Evolutionary conservation across 176 grass and related monocot genomes (phyloP), one percentile per base, ranked within the genome.

Genomic region (Puccinellia tenuiflora): DNA sequence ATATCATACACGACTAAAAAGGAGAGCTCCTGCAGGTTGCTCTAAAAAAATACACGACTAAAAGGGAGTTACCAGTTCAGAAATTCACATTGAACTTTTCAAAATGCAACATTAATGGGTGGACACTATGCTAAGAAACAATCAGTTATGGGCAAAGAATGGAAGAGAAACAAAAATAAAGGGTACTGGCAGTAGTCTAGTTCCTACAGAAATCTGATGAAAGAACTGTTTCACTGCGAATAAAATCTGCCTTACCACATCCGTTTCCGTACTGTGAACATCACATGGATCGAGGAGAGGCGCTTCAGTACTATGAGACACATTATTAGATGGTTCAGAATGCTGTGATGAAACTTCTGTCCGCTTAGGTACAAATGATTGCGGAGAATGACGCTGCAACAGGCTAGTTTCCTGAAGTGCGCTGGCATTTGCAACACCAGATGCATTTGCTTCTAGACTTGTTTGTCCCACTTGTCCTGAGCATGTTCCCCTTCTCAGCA

Each of bases 401-500:
- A 40, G 57, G 33, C 31, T 73, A 60, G n/a, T 69, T 82, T 73
- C 81, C 73, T 85, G 46, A 88, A 53, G 75, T 78, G 84, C 77
- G 84, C 76, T 81, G 34, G 76, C 66, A 63, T 82, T 21, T 80
- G 73, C 29, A 83, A 45, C 65, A 68, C 48, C 56, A 63, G 56
- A 47, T 73, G 46, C 68, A 83, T 78, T 75, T 64, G 45, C 78
- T 53, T 84, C 81, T 82, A 67, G 57, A 76, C 68, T 87, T 78
- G 68, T 82, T 80, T 77, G 83, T 37, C 42, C 87, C 57, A 76
- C 50, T 82, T 91, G 73, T 82, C 52, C 86, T 12, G 77, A 79
- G 81, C 77, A 88, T 81, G 62, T 67, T 15, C 75, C 73, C 83
- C 86, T 93, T 88, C 90, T 91, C 67, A 98, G 73, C 47, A 98